Evolutionary conservation across 2,329 filamentous ascomycete genomes (phyloP).

Genomic region (Eutypa lata): DNA sequence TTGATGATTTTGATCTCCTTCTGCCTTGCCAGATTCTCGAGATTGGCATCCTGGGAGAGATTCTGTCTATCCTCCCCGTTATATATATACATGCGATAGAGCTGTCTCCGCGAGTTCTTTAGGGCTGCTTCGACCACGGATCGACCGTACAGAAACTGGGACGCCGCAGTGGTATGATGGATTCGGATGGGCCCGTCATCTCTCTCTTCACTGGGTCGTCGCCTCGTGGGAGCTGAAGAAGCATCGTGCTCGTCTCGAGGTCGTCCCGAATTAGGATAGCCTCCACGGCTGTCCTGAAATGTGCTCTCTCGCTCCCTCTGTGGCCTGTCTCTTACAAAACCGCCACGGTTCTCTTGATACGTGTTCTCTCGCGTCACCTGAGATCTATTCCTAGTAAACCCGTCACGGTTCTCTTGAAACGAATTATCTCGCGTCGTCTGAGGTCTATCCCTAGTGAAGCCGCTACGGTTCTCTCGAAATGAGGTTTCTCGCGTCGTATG

Average conservation of each 20-base stretch:
- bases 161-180: conserved; percentile 75
- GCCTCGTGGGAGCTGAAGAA: too few species aligned
- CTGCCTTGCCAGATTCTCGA: conserved; percentile 45
- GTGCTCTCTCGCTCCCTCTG: conserved; percentile 4
- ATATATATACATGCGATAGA: conserved; percentile 84
- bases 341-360: too few species aligned
- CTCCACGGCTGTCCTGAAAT: neutral
- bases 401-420: too few species aligned
- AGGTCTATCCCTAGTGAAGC: neutral
- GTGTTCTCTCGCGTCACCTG: neutral
- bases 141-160: conserved; percentile 85
- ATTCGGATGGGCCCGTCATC: conserved; percentile 34
- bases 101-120: conserved; percentile 59
- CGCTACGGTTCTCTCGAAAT: too few species aligned
- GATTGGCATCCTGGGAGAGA: conserved; percentile 38
- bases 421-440: neutral
- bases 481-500: too few species aligned
- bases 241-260: too few species aligned
- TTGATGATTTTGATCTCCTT: conserved; percentile 53
- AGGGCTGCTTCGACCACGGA: conserved; percentile 80
- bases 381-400: neutral
- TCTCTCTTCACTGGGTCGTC: conserved; percentile 1
- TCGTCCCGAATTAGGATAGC: too few species aligned
- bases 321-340: neutral
- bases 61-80: conserved; percentile 53